These are phyloP conservation scores for Fusarium siculi DNA, from an alignment of 2,329 filamentous ascomycete genomes.

Conservation along the genomic window DNA sequence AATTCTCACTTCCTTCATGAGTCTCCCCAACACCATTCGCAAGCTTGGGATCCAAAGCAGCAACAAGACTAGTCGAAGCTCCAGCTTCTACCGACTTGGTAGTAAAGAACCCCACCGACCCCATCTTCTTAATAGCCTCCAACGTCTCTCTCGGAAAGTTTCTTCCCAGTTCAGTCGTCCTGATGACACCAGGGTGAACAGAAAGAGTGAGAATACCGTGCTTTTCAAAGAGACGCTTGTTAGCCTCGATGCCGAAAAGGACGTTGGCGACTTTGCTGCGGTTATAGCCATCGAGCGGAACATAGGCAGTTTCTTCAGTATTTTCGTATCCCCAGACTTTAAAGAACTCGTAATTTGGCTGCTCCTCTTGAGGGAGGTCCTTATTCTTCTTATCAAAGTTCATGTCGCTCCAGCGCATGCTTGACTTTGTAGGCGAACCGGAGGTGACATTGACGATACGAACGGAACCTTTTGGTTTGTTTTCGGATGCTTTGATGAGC, in stretches of 20 bases:
- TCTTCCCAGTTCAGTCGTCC: neutral
- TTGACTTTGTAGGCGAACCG: neutral
- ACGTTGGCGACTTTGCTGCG: conserved; percentile 19
- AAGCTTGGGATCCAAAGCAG: neutral
- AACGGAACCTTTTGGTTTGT: neutral
- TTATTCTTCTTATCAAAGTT: conserved; percentile 15
- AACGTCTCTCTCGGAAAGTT: neutral
- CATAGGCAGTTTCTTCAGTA: neutral
- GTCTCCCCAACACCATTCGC: neutral
- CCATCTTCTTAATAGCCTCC: neutral
- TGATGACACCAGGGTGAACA: conserved; percentile 1
- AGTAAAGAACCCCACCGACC: neutral
- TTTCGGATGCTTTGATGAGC: neutral
- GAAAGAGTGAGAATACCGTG: neutral
- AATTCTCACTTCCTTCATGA: neutral
- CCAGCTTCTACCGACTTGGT: neutral
- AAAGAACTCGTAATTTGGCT: neutral
- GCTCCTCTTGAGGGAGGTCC: conserved; percentile 1
- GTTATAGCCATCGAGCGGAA: neutral
- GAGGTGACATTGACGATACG: conserved; percentile 5
- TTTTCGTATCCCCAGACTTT: conserved; percentile 11
- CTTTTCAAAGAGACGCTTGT: conserved; percentile 1
- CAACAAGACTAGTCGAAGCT: conserved; percentile 12
- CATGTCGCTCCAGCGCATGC: conserved; percentile 20
- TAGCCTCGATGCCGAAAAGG: conserved; percentile 1